phyloP scores from a whole-genome alignment of 176 grass and related monocot species.

The Tuctoria greenei region DNA sequence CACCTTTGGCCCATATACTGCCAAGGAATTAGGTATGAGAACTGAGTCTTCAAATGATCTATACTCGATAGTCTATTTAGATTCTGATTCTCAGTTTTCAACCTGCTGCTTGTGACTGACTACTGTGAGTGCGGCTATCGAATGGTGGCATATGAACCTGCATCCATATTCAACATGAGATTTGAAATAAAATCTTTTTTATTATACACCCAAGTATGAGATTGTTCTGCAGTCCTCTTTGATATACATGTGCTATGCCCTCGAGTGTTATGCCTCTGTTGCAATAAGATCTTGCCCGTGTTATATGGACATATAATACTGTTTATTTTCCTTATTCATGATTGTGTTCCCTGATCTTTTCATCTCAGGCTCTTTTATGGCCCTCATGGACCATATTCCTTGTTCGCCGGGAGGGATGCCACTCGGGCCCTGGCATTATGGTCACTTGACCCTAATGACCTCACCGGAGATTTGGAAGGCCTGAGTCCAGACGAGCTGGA shows the following conservation, averaged over 20 bases:
- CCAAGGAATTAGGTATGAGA: slow-evolving; percentile 37
- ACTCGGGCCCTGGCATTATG: slow-evolving; percentile 86
- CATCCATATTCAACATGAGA: not conserved
- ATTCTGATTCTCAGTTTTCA: slow-evolving; percentile 18
- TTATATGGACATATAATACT: slow-evolving; percentile 5
- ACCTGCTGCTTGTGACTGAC: slow-evolving; percentile 1
- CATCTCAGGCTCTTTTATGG: slow-evolving; percentile 84
- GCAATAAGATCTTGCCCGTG: slow-evolving; percentile 1
- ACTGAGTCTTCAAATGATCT: slow-evolving; percentile 14
- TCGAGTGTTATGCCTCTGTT: not conserved
- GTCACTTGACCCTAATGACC: slow-evolving; percentile 85
- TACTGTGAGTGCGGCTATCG: not conserved
- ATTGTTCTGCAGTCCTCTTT: not conserved
- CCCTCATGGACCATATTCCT: slow-evolving; percentile 76
- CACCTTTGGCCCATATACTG: slow-evolving; percentile 26
- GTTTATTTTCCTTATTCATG: slow-evolving; percentile 16
- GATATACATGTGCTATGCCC: not conserved
- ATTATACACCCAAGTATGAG: not conserved
- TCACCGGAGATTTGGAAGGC: slow-evolving; percentile 74
- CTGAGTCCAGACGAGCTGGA: slow-evolving; percentile 65
- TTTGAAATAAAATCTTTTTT: not conserved
- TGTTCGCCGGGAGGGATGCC: slow-evolving; percentile 84
- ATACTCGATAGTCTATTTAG: not conserved
- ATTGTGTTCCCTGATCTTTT: slow-evolving; percentile 32
- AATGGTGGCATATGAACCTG: slow-evolving; percentile 2